These are phyloP conservation scores for Linum lewisii DNA, from an alignment of 345 rosid genomes.

Conservation along the genomic window DNA sequence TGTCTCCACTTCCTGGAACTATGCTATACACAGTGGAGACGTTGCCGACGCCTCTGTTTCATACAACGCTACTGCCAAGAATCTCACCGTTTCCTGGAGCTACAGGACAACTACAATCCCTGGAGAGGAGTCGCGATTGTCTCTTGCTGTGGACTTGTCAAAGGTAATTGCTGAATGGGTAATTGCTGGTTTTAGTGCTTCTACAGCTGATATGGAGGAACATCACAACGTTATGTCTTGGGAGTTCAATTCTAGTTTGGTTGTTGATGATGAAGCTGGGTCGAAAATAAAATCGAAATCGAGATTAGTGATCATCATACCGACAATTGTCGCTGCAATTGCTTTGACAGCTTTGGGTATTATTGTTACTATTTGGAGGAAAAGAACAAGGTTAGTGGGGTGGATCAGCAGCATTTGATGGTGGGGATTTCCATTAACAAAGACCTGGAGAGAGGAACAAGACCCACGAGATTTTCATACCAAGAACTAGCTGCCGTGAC, in stretches of 20 bases:
- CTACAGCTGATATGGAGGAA: constrained; percentile 13
- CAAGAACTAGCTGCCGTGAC: not conserved
- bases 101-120: constrained; percentile 9
- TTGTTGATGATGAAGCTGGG: not conserved
- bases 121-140: constrained; percentile 19
- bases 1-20: constrained; percentile 30
- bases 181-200: constrained; percentile 30
- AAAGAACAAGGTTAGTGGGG: too few species aligned
- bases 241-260: constrained; percentile 33
- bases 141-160: constrained; percentile 17
- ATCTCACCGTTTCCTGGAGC: constrained; percentile 28
- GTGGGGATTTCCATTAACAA: too few species aligned
- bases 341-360: too few species aligned
- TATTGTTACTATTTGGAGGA: too few species aligned
- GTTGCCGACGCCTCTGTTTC: constrained; percentile 18
- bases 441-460: too few species aligned
- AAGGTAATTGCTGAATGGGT: constrained; percentile 29
- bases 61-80: constrained; percentile 26
- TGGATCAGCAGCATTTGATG: too few species aligned
- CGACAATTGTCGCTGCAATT: too few species aligned
- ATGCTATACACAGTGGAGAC: constrained; percentile 26
- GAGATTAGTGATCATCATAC: too few species aligned
- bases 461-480: too few species aligned
- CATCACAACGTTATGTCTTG: constrained; percentile 21
- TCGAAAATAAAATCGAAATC: not conserved